Base-by-base conservation (phyloP, 805 yeast genomes). In the Candida broadrunensis region DNA sequence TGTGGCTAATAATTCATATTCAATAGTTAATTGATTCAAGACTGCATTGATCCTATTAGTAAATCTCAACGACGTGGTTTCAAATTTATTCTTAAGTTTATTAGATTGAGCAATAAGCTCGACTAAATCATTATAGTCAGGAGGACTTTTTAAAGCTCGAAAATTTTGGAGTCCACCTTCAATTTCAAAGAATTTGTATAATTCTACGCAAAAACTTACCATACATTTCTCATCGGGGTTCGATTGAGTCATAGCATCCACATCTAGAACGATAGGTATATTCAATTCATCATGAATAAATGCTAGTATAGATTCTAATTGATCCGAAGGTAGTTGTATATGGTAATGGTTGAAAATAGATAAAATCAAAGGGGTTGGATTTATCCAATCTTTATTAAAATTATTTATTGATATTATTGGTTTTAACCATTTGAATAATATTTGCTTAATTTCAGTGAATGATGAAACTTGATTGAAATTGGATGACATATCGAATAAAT, bases 151-250 rank as follows among this genome's bases (percentile, higher is more conserved):
- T 33, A 14, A 24, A 26, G 29, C 14, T 21, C 6, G 24, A 9
- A 21, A 21, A 7, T 25, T 26, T 13, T 12, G 25, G 23, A 6
- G 13, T 35, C 38, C n/a, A 7, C 24, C 18, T 3, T 38, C 42
- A 4, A 35, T 21, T 42, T 64, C 69, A 44, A 67, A 64, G 19
- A 44, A 47, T 41, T 76, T 78, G 58, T 70, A 80, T 80, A 83
- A 77, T 49, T 80, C 76, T 12, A 82, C 72, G 9, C 81, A 57
- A 51, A 78, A 81, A 14, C 82, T 72, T 48, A 81, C 68, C 13
- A 82, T 65, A 31, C 81, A 71, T 47, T 77, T 73, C 46, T 82
- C 88, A 46, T 82, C 87, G 0, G 84, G 84, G 18, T 63, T 65
- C 12, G 62, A 52, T 17, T 67, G 18, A 15, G 18, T 61, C 27